A percentile compares a stretch with the other conserved stretches of the same genome.
These are phyloP conservation scores for Galerina marginata DNA, from an alignment of 768 basidiomycete species.

Conservation along the genomic window DNA sequence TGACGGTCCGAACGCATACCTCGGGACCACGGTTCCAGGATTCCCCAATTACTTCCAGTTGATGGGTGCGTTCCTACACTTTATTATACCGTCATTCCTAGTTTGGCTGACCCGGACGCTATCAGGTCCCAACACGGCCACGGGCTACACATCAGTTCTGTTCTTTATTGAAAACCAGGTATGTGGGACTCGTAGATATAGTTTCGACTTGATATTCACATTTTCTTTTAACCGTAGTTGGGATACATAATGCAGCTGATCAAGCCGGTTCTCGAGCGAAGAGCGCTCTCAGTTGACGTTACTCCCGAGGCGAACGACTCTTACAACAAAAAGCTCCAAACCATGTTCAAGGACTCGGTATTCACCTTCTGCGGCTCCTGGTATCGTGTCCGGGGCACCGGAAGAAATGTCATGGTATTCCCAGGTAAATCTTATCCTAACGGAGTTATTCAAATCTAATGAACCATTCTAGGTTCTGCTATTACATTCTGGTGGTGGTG, in stretches of 20 bases:
- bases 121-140: constrained; percentile 48
- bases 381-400: constrained; percentile 42
- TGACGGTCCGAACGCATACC: constrained; percentile 50
- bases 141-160: constrained; percentile 50
- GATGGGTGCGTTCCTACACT: constrained; percentile 31
- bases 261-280: constrained; percentile 41
- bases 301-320: constrained; percentile 37
- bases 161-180: constrained; percentile 52
- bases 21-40: constrained; percentile 47
- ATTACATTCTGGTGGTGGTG: constrained; percentile 41
- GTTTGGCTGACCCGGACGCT: no score
- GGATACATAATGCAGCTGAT: constrained; percentile 47
- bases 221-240: constrained; percentile 30
- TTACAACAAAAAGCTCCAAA: constrained; percentile 47
- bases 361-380: constrained; percentile 45
- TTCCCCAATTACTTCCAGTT: constrained; percentile 54
- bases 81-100: no score
- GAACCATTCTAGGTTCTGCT: constrained; percentile 18
- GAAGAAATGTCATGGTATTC: constrained; percentile 44
- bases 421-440: constrained; percentile 28
- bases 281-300: constrained; percentile 41
- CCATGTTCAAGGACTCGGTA: constrained; percentile 36
- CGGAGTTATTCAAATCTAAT: background rate
- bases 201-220: no score
- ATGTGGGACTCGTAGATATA: background rate